Evolutionary conservation across 1,139 yeast genomes (phyloP), one percentile per base, ranked within the genome.

Genomic region (Magnusiomyces fungicola): DNA sequence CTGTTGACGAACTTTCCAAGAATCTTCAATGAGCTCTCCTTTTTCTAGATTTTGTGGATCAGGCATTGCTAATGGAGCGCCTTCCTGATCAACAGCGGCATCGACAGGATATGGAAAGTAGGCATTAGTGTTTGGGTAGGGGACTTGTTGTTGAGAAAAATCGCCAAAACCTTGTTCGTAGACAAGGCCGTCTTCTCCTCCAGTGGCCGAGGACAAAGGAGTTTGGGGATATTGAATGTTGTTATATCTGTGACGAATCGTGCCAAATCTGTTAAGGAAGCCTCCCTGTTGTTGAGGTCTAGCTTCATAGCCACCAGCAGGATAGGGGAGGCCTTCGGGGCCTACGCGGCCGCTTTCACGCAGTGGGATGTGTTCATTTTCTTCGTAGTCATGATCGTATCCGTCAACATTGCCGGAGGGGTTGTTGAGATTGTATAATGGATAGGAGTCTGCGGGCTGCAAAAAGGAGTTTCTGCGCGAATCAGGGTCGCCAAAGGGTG

Each of bases 1-100:
- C 78, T 72, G 69, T 29, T 54, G 53, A 33, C 54, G 56, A 36
- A 53, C 41, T 3, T 46, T 43, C 30, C 53, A 52, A 29, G 52
- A 46, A 40, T 57, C 62, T 32, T 54, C 49, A 23, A 57, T 52
- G 23, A 52, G 55, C 7, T 48, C 53, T n/a, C 43, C 22, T 29
- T 43, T 34, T 22, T 16, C 23, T 12, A 48, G 43, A 6, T 47
- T 38, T 19, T 47, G 36, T 12, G 50, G 52, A 16, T 50, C 50
- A 3, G 51, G 50, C 41, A 43, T 38, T 9, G 49, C 30, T 10
- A 40, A 56, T 46, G 46, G 55, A 50, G 19, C 60, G 43, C 18
- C 52, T n/a, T 54, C 51, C 3, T 50, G 49, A 27, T 53, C 54
- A 38, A 55, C 52, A 21, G 50, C 49, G 27, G 53, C 51, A 4